phyloP scores from a whole-genome alignment of 2,329 filamentous ascomycete species.

The Fusarium sublunatum region DNA sequence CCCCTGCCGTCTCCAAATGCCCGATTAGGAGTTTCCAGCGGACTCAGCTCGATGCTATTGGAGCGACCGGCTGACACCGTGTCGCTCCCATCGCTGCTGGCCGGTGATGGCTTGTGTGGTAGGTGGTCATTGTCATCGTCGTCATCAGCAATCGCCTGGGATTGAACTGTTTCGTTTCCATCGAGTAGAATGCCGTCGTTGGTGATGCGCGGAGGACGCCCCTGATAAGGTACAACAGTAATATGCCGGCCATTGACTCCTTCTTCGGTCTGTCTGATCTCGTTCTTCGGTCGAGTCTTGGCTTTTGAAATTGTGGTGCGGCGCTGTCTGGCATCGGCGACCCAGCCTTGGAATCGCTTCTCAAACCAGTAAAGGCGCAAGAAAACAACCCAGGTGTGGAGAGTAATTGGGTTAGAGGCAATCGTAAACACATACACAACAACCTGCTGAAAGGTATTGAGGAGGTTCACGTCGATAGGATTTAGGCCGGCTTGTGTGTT shows the following conservation, averaged over 20 bases:
- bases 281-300: conserved; percentile 60
- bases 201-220: conserved; percentile 65
- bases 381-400: conserved; percentile 89
- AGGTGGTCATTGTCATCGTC: conserved; percentile 51
- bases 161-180: conserved; percentile 37
- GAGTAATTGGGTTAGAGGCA: conserved; percentile 83
- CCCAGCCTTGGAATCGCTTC: conserved; percentile 89
- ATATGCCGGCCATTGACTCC: conserved; percentile 76
- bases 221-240: conserved; percentile 70
- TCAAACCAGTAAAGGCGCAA: conserved; percentile 98
- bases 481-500: conserved; percentile 96
- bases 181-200: conserved; percentile 69
- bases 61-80: conserved; percentile 47
- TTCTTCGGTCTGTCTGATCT: conserved; percentile 63
- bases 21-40: conserved; percentile 37
- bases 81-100: conserved; percentile 54
- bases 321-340: conserved; percentile 74
- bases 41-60: conserved; percentile 43
- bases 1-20: conserved; percentile 20
- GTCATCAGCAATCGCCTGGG: conserved; percentile 41
- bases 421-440: conserved; percentile 78
- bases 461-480: conserved; percentile 74
- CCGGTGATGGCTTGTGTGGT: conserved; percentile 34
- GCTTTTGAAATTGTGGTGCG: conserved; percentile 74
- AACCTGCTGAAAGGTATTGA: conserved; percentile 79